Conservation (phyloP, 106 monocot species). For the Dendrobium chrysotoxum region DNA sequence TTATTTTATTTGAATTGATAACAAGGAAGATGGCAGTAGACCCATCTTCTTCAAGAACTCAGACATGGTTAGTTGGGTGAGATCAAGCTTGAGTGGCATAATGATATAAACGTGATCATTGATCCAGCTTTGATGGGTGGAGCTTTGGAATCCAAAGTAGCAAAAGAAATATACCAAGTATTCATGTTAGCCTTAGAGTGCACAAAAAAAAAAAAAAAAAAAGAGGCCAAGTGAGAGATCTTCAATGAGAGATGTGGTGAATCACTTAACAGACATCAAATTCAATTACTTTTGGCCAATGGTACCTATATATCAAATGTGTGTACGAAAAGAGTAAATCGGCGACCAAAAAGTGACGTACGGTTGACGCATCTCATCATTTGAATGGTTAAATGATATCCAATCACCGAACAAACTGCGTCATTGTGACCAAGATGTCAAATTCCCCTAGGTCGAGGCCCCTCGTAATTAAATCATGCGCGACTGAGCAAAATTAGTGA, state of each 20-base stretch:
- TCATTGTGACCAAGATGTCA: too few relatives aligned
- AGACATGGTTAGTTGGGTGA: slow-evolving; percentile 60
- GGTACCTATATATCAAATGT: too few relatives aligned
- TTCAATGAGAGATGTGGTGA: slow-evolving; percentile 55
- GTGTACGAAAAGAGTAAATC: too few relatives aligned
- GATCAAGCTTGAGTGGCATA: slow-evolving; percentile 21
- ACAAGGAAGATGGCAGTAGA: slow-evolving; percentile 57
- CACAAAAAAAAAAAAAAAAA: slow-evolving; percentile 27
- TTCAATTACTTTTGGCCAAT: slow-evolving; percentile 5
- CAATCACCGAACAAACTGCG: too few relatives aligned
- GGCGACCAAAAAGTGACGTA: too few relatives aligned
- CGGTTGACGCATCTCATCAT: too few relatives aligned
- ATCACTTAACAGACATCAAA: slow-evolving; percentile 36
- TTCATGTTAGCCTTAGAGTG: slow-evolving; percentile 55
- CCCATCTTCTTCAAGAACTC: slow-evolving; percentile 38
- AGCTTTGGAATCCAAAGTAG: slow-evolving; percentile 20
- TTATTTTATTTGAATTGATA: slow-evolving; percentile 69
- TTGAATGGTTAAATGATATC: too few relatives aligned
- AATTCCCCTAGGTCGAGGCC: too few relatives aligned
- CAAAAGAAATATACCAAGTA: slow-evolving; percentile 32
- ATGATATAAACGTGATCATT: slow-evolving; percentile 27
- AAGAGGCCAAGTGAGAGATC: slow-evolving; percentile 43
- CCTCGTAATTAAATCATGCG: too few relatives aligned
- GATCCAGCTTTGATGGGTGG: slow-evolving; percentile 46
- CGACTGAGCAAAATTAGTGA: too few relatives aligned